phyloP scores from a whole-genome alignment of 2,329 filamentous ascomycete species.

The Westerdykella aurantiaca region DNA sequence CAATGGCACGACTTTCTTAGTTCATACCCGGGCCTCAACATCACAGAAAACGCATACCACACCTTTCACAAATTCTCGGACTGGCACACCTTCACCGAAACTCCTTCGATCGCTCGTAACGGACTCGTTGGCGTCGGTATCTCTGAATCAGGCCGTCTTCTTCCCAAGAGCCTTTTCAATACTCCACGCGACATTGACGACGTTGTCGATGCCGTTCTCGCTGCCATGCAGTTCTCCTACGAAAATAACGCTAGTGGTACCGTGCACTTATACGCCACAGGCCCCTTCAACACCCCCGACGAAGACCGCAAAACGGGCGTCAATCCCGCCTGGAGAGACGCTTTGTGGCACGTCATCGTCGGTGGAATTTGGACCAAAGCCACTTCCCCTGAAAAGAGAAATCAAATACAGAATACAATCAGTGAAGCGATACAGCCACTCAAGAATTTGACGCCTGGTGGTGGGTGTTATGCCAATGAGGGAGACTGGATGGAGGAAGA shows the following conservation, averaged over 20 bases:
- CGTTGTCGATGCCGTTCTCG: conserved; percentile 27
- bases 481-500: conserved; percentile 33
- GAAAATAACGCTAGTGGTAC: conserved; percentile 22
- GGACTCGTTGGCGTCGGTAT: conserved; percentile 32
- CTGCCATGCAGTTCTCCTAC: conserved; percentile 28
- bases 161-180: conserved; percentile 26
- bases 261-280: conserved; percentile 34
- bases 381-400: conserved; percentile 13
- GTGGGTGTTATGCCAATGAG: conserved; percentile 35
- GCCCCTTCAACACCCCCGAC: conserved; percentile 28
- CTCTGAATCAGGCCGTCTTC: conserved; percentile 29
- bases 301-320: conserved; percentile 24
- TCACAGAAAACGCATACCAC: conserved; percentile 29
- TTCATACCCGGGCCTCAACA: conserved; percentile 26
- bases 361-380: conserved; percentile 25
- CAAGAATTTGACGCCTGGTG: conserved; percentile 30
- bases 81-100: conserved; percentile 27
- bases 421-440: conserved; percentile 26
- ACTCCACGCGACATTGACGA: conserved; percentile 14
- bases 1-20: conserved; percentile 29
- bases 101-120: conserved; percentile 26
- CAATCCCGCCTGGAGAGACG: conserved; percentile 27
- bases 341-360: conserved; percentile 33
- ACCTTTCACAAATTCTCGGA: conserved; percentile 28
- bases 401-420: conserved; percentile 26